Evolutionary conservation across 805 yeast species (phyloP), one percentile per base, ranked within the genome.

Genomic region (Lachancea fermentati): DNA sequence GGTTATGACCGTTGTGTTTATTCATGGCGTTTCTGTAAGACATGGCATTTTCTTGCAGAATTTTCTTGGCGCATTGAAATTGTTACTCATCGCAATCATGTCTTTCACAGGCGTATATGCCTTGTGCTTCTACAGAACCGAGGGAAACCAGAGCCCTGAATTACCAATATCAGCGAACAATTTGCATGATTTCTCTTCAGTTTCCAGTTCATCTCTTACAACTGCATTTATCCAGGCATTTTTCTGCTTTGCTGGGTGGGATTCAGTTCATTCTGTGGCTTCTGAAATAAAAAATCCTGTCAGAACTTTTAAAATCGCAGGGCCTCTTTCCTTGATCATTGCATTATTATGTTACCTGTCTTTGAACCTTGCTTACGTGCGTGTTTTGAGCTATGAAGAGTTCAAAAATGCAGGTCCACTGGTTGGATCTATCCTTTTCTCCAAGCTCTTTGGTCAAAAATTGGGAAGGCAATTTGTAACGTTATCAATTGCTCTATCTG

Each of bases 231-330:
- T 78, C 16, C 75, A 74, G 49, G 78, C 81, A 2, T 67, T 74
- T 42, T 79, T 76, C 62, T 73, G 81, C 4, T 76, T 71, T 46
- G 68, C 75, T 4, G 86, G 86, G 3, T 79, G 85, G 84, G 75
- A 71, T 47, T 60, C 73, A 5, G 78, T 78, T 6, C 83, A 78
- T 51, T 69, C 78, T 0, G 79, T 76, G 9, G 66, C 80, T 3
- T 75, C 78, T 35, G 86, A 79, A 51, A 72, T 79, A 28, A 71
- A 72, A 43, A 73, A 79, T 44, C 85, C 85, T 1, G 65, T 66
- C 0, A 60, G 73, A 24, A 78, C 84, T 1, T 65, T 79, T 39
- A 75, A 65, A 49, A 71, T 78, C 22, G 81, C 84, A 1, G 85
- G 85, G 2, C 81, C 83, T 0, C 55, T 68, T 2, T 71, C 84